Percentiles rank a stretch among this genome's conserved stretches.
Conservation (phyloP, 805 yeast species). For the Kodamaea restingae region DNA sequence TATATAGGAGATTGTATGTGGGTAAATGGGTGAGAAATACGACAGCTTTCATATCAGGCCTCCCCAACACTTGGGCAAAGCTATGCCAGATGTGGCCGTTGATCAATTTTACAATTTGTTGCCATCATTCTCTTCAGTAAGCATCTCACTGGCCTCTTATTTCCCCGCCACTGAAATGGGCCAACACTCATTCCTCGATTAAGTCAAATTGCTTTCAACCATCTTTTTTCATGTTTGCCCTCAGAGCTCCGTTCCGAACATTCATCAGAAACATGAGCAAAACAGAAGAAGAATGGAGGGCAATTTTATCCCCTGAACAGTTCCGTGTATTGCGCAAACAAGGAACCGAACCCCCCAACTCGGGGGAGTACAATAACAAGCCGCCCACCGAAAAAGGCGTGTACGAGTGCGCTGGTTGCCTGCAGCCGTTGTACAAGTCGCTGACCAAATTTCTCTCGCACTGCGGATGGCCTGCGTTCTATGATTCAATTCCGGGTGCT, state of each 20-base stretch:
- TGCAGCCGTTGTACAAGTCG: constrained; percentile 72
- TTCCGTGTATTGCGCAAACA: constrained; percentile 71
- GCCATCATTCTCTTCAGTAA: no score
- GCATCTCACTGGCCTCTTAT: no score
- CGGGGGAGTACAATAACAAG: constrained; percentile 54
- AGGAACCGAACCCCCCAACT: constrained; percentile 65
- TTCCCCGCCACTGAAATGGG: no score
- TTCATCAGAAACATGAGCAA: constrained; percentile 13
- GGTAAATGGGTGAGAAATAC: no score
- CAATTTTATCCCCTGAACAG: constrained; percentile 70
- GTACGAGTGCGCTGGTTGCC: constrained; percentile 85
- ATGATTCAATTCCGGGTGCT: constrained; percentile 81
- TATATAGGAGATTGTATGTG: no score
- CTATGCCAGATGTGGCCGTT: no score
- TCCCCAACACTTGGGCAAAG: no score
- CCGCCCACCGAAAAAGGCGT: constrained; percentile 56
- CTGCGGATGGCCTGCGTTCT: constrained; percentile 99
- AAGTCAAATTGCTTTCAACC: no score
- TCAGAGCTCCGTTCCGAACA: not conserved
- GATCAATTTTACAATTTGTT: no score
- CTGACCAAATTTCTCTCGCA: constrained; percentile 81
- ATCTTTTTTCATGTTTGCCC: no score
- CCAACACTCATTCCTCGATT: no score
- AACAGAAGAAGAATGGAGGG: constrained; percentile 71
- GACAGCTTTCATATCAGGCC: no score